These are phyloP conservation scores for Botrytis byssoidea DNA, from an alignment of 2,329 filamentous ascomycete genomes.

Conservation along the genomic window DNA sequence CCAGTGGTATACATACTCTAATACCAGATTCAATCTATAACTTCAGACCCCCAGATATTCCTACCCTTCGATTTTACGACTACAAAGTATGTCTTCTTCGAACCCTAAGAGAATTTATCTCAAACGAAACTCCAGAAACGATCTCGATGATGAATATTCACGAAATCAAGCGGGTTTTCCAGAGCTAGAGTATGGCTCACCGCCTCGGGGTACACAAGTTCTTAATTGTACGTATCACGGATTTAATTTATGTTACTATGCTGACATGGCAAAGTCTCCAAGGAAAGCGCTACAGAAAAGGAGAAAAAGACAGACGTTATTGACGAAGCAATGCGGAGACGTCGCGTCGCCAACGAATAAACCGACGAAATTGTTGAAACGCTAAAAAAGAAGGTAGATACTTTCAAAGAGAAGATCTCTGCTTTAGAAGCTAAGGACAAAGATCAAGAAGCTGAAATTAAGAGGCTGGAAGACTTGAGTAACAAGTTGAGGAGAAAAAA, in stretches of 20 bases:
- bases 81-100: neutral
- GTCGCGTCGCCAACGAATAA: neutral
- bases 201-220: neutral
- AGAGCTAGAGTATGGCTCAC: neutral
- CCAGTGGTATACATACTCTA: neutral
- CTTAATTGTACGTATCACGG: neutral
- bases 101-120: rapidly evolving
- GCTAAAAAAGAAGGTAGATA: neutral
- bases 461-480: neutral
- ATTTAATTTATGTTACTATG: neutral
- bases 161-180: neutral
- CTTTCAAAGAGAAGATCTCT: neutral
- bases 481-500: neutral
- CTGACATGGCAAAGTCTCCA: neutral
- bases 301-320: neutral
- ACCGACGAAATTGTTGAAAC: neutral
- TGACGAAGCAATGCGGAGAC: neutral
- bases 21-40: neutral
- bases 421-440: neutral
- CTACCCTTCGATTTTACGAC: neutral
- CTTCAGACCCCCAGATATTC: neutral
- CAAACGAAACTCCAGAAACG: neutral
- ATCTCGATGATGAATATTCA: neutral
- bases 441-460: neutral
- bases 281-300: neutral